phyloP scores from a whole-genome alignment of 2,329 filamentous ascomycete genomes.

The Aspergillus versicolor region DNA sequence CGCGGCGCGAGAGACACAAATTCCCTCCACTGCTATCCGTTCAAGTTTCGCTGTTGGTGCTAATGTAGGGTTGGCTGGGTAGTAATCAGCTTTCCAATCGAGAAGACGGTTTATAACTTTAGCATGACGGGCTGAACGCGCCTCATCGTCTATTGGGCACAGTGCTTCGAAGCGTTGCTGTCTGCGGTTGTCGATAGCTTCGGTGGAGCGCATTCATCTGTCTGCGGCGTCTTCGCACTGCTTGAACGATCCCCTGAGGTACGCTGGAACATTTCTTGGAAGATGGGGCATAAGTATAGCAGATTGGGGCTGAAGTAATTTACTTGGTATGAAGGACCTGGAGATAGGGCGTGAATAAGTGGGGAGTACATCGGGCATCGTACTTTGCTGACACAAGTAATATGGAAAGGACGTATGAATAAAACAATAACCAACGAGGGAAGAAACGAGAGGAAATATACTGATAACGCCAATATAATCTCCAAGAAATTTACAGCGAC shows the following conservation, averaged over 20 bases:
- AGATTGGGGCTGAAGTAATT: not conserved
- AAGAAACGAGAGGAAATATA: not conserved
- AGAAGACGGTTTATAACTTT: conserved; percentile 27
- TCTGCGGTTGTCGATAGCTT: conserved; percentile 1
- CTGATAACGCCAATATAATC: no score
- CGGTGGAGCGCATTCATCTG: not conserved
- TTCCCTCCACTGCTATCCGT: conserved; percentile 15
- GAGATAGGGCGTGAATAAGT: not conserved
- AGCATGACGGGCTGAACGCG: conserved; percentile 14
- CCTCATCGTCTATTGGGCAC: conserved; percentile 19
- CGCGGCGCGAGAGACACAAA: conserved; percentile 22
- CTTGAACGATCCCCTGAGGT: conserved; percentile 4
- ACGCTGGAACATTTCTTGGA: not conserved
- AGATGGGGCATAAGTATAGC: not conserved
- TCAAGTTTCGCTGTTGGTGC: conserved; percentile 28
- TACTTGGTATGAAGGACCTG: not conserved
- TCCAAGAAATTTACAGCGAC: no score
- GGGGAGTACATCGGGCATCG: not conserved
- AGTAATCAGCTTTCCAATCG: conserved; percentile 21
- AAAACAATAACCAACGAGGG: not conserved
- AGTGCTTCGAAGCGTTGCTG: conserved; percentile 24
- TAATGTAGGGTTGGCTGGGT: conserved; percentile 18
- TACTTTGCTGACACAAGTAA: not conserved
- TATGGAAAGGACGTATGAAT: not conserved
- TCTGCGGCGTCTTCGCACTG: conserved; percentile 17